Base-by-base conservation (phyloP, 2,329 filamentous ascomycete species). In the Verticillium zaregamsianum region DNA sequence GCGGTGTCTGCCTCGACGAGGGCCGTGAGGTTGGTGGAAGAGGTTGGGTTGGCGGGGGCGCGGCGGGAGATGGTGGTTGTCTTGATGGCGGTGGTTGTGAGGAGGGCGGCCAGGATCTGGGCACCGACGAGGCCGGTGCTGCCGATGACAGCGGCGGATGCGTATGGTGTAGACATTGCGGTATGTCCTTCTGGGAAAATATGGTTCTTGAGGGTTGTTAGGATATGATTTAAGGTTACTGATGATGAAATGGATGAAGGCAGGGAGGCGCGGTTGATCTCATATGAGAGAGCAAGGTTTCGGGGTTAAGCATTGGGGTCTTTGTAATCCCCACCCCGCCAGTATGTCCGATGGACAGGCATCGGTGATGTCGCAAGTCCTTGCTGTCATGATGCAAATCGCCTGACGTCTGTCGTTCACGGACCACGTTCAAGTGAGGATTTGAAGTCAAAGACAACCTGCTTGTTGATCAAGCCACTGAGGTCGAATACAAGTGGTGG, bases 81-180 rank as follows among this genome's bases (percentile, higher is more conserved):
- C 60, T 81, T 75, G 66, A 79, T 77, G 73, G 85, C 80, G 65
- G 79, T 77, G 62, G 82, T 76, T 15, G 81, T 71, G 68, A 91
- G 82, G 55, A 92, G 80, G n/a, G 78, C 80, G 7, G 79, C 75
- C 70, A 97, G 87, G 73, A 97, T 93, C 71, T 91, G 80, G 59
- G 85, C 86, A 71, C 94, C 93, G 67, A 83, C 82, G 40, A 90
- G 83, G 71, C 88, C 88, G 61, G 89, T 91, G 68, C 82, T 84
- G 65, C 89, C 89, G 67, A 86, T 82, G 63, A 90, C 72, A 14
- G 54, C 54, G 25, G 25, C 31, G 54, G 54, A 55, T 8, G 31
- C 32, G 28, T 12, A 28, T 37, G 35, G 57, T 11, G 57, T 33
- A 12, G 57, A n/a, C 37, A 31, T 58, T 9, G 20, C 37, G 23